Conservation (phyloP, 2,329 filamentous ascomycete species). For the Microdochium trichocladiopsis region DNA sequence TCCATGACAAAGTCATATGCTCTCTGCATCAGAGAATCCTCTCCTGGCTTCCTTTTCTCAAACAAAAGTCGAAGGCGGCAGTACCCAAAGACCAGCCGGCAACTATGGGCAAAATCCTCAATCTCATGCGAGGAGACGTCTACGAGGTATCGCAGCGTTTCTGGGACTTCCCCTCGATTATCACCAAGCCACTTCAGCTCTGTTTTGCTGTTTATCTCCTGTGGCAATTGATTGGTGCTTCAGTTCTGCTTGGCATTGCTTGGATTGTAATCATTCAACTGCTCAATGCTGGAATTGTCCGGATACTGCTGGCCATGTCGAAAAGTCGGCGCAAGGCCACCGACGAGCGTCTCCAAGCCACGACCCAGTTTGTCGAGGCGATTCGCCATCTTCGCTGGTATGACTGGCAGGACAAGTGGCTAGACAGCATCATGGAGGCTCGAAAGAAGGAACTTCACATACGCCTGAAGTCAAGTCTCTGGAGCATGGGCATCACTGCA, state of each 20-base stretch:
- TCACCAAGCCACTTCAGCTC: conserved; percentile 72
- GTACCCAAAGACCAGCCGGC: conserved; percentile 51
- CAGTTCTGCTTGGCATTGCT: conserved; percentile 66
- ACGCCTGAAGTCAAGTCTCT: conserved; percentile 56
- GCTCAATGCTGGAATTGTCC: conserved; percentile 62
- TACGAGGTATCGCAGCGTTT: conserved; percentile 80
- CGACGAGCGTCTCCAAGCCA: conserved; percentile 71
- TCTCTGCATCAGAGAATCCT: background rate
- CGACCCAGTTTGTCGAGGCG: conserved; percentile 80
- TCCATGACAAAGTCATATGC: background rate
- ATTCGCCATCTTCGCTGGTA: conserved; percentile 78
- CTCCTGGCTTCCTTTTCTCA: background rate
- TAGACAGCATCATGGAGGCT: conserved; percentile 60
- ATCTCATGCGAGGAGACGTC: conserved; percentile 74
- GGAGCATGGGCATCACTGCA: conserved; percentile 56
- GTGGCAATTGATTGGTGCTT: conserved; percentile 72
- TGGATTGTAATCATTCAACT: conserved; percentile 63
- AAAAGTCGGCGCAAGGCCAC: conserved; percentile 64
- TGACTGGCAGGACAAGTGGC: conserved; percentile 74
- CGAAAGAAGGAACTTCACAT: conserved; percentile 61
- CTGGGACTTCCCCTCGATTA: conserved; percentile 76
- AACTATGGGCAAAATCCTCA: conserved; percentile 85
- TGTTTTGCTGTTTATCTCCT: conserved; percentile 67
- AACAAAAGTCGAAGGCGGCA: conserved; percentile 8
- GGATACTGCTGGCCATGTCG: conserved; percentile 61